Percentiles rank a stretch among this genome's conserved stretches.
Evolutionary conservation across 768 basidiomycete genomes (phyloP).

Genomic region (Phaeolepiota aurea): DNA sequence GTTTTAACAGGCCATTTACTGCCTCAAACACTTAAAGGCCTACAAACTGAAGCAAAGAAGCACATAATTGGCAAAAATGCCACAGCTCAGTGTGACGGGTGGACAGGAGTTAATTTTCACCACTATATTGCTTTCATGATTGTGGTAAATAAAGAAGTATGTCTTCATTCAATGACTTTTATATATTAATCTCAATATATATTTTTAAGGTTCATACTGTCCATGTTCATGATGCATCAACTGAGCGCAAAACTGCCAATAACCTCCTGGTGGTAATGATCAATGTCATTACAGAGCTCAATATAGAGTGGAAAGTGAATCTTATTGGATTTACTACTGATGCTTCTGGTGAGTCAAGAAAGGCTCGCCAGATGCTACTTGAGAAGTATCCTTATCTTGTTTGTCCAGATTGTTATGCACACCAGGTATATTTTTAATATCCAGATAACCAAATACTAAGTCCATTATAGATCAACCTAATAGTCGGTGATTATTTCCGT

Average conservation of each 20-base stretch:
- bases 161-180: conserved; percentile 1
- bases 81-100: conserved; percentile 26
- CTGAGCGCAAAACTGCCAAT: conserved; percentile 21
- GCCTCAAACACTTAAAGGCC: conserved; percentile 7
- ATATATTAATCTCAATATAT: conserved; percentile 3
- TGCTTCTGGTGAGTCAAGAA: conserved; percentile 23
- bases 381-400: conserved; percentile 16
- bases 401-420: conserved; percentile 24
- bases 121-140: conserved; percentile 26
- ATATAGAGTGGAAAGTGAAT: conserved; percentile 13
- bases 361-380: conserved; percentile 13
- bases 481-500: conserved; percentile 29
- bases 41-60: conserved; percentile 5
- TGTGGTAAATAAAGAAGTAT: conserved; percentile 12
- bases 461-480: conserved; percentile 23
- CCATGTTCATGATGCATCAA: conserved; percentile 20
- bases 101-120: conserved; percentile 21
- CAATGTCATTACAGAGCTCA: conserved; percentile 10
- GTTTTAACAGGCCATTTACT: conserved; percentile 17
- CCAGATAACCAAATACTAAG: not conserved
- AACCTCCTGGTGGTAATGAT: conserved; percentile 15
- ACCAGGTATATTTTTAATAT: conserved; percentile 23
- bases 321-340: conserved; percentile 20
- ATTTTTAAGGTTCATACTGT: conserved; percentile 15
- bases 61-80: conserved; percentile 8